A percentile compares a stretch with the other conserved stretches of the same genome.
These are phyloP conservation scores for Helichrysum umbraculigerum DNA, from an alignment of 129 eudicot genomes.

Conservation along the genomic window DNA sequence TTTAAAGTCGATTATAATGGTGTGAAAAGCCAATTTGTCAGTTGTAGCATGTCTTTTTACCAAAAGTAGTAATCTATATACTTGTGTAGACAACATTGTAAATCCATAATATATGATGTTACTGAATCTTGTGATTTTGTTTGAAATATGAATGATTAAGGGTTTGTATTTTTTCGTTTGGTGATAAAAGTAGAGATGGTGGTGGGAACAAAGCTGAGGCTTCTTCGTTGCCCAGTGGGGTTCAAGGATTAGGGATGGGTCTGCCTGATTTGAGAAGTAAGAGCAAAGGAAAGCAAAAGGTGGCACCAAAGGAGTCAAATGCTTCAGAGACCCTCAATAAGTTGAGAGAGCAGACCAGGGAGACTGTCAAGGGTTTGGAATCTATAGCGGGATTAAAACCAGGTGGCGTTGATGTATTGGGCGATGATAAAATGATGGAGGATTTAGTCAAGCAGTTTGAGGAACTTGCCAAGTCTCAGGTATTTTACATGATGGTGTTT, in stretches of 20 bases:
- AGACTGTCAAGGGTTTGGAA: conserved; percentile 87
- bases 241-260: conserved; percentile 73
- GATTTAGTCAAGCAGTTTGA: conserved; percentile 99
- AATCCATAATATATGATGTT: no score
- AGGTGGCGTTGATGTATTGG: conserved; percentile 45
- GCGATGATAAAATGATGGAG: conserved; percentile 77
- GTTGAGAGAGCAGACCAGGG: conserved; percentile 93
- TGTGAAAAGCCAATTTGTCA: not conserved
- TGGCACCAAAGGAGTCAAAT: conserved; percentile 62
- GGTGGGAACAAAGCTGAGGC: conserved; percentile 41
- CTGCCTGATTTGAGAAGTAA: conserved; percentile 74
- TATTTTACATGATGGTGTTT: conserved; percentile 17
- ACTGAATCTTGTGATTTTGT: conserved; percentile 1
- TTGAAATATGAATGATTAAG: conserved; percentile 16
- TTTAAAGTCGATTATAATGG: not conserved
- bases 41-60: not conserved
- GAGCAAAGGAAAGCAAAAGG: conserved; percentile 76
- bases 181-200: conserved; percentile 42
- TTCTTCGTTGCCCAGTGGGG: conserved; percentile 41
- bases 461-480: conserved; percentile 93
- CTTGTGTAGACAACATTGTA: not conserved
- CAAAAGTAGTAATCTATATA: not conserved
- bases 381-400: conserved; percentile 55
- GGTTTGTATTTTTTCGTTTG: conserved; percentile 10
- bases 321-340: conserved; percentile 84